Conservation (phyloP, 179 eudicot species). For the Sideroxylon spinosum region DNA sequence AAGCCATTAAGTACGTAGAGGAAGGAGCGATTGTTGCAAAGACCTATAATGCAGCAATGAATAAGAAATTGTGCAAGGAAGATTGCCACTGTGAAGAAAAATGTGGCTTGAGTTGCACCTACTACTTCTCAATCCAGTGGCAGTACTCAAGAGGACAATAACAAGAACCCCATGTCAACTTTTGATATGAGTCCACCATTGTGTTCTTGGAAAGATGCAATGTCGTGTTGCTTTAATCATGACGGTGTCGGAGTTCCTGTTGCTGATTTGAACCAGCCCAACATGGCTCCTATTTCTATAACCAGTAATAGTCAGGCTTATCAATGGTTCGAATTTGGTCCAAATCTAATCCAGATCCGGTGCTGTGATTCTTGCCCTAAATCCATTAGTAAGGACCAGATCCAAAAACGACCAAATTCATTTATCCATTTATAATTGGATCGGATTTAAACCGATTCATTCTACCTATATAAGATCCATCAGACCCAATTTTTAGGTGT, state of each 20-base stretch:
- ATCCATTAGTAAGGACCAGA: no score
- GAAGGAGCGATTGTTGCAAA: conserved; percentile 40
- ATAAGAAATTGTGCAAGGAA: conserved; percentile 36
- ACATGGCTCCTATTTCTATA: conserved; percentile 33
- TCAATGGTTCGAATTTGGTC: no score
- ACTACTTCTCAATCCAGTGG: conserved; percentile 27
- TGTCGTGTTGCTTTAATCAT: conserved; percentile 33
- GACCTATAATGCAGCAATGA: conserved; percentile 35
- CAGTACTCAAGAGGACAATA: conserved; percentile 31
- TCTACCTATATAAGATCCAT: no score
- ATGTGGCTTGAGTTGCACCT: conserved; percentile 30
- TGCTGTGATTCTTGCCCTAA: no score
- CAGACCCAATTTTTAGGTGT: no score
- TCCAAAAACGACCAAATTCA: no score
- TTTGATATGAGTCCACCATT: conserved; percentile 30
- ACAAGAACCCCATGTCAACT: conserved; percentile 20
- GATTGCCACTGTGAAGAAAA: conserved; percentile 36
- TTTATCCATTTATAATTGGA: no score
- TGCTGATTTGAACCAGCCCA: conserved; percentile 33
- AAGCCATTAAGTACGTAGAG: conserved; percentile 43
- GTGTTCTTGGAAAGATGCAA: conserved; percentile 42
- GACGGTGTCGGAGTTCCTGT: conserved; percentile 34
- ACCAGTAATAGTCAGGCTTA: no score
- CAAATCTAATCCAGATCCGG: no score
- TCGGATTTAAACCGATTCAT: no score